Evolutionary conservation across 2,329 filamentous ascomycete genomes (phyloP), one percentile per base, ranked within the genome.

Genomic region (Davidsoniella virescens): DNA sequence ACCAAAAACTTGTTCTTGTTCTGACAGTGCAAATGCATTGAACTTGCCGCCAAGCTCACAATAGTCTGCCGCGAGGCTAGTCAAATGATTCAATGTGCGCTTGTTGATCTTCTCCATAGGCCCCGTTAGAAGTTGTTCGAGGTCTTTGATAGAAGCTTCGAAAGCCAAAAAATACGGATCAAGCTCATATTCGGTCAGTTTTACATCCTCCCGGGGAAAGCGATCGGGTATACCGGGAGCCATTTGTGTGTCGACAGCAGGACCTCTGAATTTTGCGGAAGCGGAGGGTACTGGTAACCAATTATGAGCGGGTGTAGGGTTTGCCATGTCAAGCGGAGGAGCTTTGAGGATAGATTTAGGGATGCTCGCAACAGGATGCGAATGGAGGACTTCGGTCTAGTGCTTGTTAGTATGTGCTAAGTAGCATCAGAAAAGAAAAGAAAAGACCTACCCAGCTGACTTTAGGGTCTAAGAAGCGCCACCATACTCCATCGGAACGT

Each of bases 41-140:
- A 92, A 96, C 54, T 87, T 78, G n/a, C 88, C 92, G 6, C 92
- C 92, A 7, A 98, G 72, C 61, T 98, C 92, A 57, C 87, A 87
- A 54, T 96, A 73, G 62, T 98, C 92, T 4, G 87, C 76, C 2
- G 87, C 87, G 45, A 95, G 70, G 4, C 83, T 80, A 12, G 85
- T 85, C 8, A 96, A 66, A 59, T 98, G 92, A 54, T 80, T 85
- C 5, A 98, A 69, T 5, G 88, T 87, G 36, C 92, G 78, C 29
- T 90, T 79, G 60, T 96, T 98, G 54, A 95, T 87, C 64, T 94
- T 95, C 63, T 98, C 93, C 70, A 98, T 94, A 5, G 87, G 87
- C 0, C 92, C 92, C 59, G 84, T 87, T 2, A 98, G 71, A 4
- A 96, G 73, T 14, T 82, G 71, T 63, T 98, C 93, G 1, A 96